Conservation (phyloP, 345 rosid species). For the Punica granatum region DNA sequence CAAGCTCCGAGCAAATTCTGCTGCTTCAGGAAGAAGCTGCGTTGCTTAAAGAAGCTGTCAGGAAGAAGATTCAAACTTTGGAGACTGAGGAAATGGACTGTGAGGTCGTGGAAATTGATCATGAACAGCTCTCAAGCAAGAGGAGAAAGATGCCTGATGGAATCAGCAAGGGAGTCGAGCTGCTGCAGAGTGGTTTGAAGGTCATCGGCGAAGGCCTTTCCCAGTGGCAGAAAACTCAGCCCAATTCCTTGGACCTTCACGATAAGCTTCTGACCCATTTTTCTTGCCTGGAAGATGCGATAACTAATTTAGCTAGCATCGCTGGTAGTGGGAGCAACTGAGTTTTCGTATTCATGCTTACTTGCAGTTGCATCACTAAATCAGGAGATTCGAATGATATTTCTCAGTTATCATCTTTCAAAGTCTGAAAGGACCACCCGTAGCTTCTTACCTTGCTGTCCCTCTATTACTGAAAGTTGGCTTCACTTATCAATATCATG, state of each 20-base stretch:
- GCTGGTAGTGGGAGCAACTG: slow-evolving; percentile 15
- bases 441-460: too few relatives aligned
- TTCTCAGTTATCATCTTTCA: too few relatives aligned
- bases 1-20: slow-evolving; percentile 39
- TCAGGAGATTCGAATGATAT: too few relatives aligned
- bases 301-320: slow-evolving; percentile 45
- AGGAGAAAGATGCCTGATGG: slow-evolving; percentile 80
- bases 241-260: slow-evolving; percentile 37
- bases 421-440: too few relatives aligned
- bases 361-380: too few relatives aligned
- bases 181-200: slow-evolving; percentile 69
- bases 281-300: slow-evolving; percentile 56
- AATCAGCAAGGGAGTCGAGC: slow-evolving; percentile 61
- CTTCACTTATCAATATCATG: too few relatives aligned
- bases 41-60: slow-evolving; percentile 35
- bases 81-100: slow-evolving; percentile 13
- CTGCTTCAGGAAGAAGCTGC: slow-evolving; percentile 52
- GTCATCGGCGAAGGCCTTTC: slow-evolving; percentile 51
- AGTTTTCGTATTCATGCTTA: background rate
- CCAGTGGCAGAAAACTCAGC: slow-evolving; percentile 41
- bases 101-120: slow-evolving; percentile 27
- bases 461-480: too few relatives aligned
- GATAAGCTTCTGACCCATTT: slow-evolving; percentile 51
- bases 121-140: slow-evolving; percentile 38
- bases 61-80: slow-evolving; percentile 15